Conservation (phyloP, 495 filamentous ascomycete species). For the Rostrohypoxylon terebratum region DNA sequence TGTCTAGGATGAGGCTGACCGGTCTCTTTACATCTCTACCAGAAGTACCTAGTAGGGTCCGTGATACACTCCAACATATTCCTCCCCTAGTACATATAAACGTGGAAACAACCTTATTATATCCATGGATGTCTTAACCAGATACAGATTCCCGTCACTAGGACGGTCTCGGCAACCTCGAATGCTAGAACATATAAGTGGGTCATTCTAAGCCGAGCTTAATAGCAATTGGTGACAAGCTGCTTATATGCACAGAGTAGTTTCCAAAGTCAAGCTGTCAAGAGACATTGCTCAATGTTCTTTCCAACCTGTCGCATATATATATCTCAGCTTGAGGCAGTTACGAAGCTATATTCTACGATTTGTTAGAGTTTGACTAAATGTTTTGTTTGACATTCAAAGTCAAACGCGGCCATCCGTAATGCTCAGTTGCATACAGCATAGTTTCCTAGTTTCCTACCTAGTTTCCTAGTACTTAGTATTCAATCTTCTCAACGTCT, state of each 20-base stretch:
- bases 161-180: not conserved
- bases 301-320: not conserved
- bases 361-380: not conserved
- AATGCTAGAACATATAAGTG: not conserved
- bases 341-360: conserved; percentile 13
- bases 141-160: not conserved
- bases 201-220: not conserved
- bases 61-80: not conserved
- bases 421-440: not conserved
- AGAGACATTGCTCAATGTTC: not conserved
- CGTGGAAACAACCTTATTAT: not conserved
- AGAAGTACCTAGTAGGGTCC: not conserved
- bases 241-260: not conserved
- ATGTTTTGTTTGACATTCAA: not conserved
- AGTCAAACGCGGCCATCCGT: conserved; percentile 9
- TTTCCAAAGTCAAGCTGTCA: not conserved
- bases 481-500: not conserved
- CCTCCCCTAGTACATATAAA: not conserved
- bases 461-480: too few relatives aligned
- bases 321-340: conserved; percentile 16
- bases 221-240: not conserved
- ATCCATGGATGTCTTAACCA: not conserved
- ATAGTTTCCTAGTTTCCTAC: too few relatives aligned
- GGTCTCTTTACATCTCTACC: not conserved
- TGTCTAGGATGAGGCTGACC: not conserved